A percentile compares a stretch with the other conserved stretches of the same genome.
phyloP scores from a whole-genome alignment of 352 stramenopile species.

The Globisporangium recalcitrans region DNA sequence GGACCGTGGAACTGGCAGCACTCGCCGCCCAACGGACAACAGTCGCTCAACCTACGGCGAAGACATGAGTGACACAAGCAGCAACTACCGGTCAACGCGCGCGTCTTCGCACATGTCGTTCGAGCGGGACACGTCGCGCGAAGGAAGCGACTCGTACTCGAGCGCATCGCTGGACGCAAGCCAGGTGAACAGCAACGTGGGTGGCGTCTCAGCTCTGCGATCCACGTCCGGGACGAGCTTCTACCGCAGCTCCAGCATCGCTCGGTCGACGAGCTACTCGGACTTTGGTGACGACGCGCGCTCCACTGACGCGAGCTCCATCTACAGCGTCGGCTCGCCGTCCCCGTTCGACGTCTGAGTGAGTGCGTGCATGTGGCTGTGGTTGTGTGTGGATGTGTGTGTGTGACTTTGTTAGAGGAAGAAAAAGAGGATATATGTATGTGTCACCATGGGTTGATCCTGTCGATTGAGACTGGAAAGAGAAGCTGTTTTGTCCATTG shows the following conservation, averaged over 20 bases:
- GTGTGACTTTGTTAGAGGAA: background rate
- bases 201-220: background rate
- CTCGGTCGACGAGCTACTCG: conserved; percentile 10
- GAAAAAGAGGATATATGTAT: background rate
- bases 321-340: conserved; percentile 15
- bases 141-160: conserved; percentile 6
- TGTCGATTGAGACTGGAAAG: background rate
- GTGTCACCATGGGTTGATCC: background rate
- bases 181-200: background rate
- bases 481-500: background rate
- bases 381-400: too few species aligned
- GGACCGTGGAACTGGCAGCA: background rate
- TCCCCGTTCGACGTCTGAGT: conserved; percentile 9
- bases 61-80: conserved; percentile 14
- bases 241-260: conserved; percentile 12
- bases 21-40: background rate
- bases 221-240: conserved; percentile 12
- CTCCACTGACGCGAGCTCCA: conserved; percentile 13
- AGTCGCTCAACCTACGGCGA: conserved; percentile 7
- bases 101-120: conserved; percentile 9
- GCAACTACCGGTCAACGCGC: conserved; percentile 16
- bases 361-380: background rate
- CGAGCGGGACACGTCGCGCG: conserved; percentile 3
- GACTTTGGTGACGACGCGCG: conserved; percentile 12
- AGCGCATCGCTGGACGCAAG: background rate